Evolutionary conservation across 768 basidiomycete genomes (phyloP).

Genomic region (Hygrocybe punicea): DNA sequence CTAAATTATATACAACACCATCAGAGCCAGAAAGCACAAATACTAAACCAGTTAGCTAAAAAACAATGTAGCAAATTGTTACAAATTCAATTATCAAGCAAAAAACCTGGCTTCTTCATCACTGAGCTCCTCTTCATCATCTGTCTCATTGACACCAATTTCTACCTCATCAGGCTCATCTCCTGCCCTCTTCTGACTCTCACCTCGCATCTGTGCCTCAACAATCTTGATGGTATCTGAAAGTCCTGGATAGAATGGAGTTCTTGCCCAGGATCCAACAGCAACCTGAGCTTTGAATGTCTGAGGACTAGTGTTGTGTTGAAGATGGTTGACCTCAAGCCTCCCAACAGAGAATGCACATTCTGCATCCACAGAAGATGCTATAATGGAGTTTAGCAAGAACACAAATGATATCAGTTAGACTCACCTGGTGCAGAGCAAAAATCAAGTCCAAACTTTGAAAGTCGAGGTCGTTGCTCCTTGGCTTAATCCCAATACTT

Average conservation of each 20-base stretch:
- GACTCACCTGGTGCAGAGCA: neutral
- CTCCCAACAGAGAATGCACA: slow-evolving; percentile 33
- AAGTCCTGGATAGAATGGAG: slow-evolving; percentile 16
- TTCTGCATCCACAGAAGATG: slow-evolving; percentile 36
- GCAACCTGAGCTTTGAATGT: slow-evolving; percentile 35
- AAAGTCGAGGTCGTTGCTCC: neutral
- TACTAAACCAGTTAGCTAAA: no score
- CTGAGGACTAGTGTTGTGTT: slow-evolving; percentile 33
- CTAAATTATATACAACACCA: no score
- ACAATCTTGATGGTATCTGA: slow-evolving; percentile 18
- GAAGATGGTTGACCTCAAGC: slow-evolving; percentile 31
- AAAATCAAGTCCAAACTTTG: neutral
- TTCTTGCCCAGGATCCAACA: slow-evolving; percentile 28
- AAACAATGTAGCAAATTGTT: no score
- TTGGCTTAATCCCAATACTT: neutral
- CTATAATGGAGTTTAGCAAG: neutral
- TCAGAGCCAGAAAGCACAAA: no score
- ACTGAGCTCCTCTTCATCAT: no score
- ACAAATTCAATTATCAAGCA: no score
- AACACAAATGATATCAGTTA: neutral
- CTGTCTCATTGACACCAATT: no score
- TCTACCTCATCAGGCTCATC: no score
- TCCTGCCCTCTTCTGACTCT: no score
- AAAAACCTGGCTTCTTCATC: no score
- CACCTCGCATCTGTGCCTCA: neutral